phyloP scores from a whole-genome alignment of 805 yeast genomes.

The Tanozyma kutaoensis region DNA sequence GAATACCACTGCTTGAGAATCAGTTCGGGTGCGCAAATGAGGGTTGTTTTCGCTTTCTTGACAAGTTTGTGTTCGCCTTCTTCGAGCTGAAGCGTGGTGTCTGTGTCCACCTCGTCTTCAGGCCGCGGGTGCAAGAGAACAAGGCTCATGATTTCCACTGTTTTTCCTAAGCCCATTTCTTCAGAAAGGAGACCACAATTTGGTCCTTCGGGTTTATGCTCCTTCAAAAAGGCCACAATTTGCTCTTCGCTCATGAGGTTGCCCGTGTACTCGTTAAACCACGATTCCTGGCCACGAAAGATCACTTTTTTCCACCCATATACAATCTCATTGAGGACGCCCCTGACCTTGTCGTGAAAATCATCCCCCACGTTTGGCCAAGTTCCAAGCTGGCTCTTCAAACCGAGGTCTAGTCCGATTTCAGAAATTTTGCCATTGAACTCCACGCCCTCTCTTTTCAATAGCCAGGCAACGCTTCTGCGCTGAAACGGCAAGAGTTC shows the following conservation, averaged over 20 bases:
- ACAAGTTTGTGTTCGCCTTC: constrained; percentile 30
- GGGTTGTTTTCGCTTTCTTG: constrained; percentile 49
- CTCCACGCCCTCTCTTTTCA: constrained; percentile 32
- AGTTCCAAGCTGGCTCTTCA: too few species aligned
- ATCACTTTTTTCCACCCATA: constrained; percentile 37
- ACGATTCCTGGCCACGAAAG: constrained; percentile 9
- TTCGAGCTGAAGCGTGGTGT: constrained; percentile 17
- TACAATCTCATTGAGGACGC: constrained; percentile 25
- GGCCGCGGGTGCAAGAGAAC: constrained; percentile 49
- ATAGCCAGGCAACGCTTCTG: constrained; percentile 43
- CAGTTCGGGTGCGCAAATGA: constrained; percentile 78
- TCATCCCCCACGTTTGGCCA: too few species aligned
- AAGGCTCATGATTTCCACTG: constrained; percentile 70
- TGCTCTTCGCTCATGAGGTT: constrained; percentile 23
- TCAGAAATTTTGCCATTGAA: constrained; percentile 16
- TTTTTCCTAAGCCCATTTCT: constrained; percentile 97
- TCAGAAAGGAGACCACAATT: constrained; percentile 65
- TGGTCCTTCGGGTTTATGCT: constrained; percentile 8
- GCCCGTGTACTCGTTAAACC: constrained; percentile 41
- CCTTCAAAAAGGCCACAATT: constrained; percentile 14
- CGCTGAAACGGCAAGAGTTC: constrained; percentile 37
- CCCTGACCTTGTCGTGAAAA: constrained; percentile 11
- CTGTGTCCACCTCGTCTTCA: constrained; percentile 13
- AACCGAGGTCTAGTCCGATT: too few species aligned
- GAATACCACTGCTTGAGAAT: constrained; percentile 78